Evolutionary conservation across 164 flowering plant species (phyloP), one percentile per base, ranked within the genome.

Genomic region (Liquidambar formosana): DNA sequence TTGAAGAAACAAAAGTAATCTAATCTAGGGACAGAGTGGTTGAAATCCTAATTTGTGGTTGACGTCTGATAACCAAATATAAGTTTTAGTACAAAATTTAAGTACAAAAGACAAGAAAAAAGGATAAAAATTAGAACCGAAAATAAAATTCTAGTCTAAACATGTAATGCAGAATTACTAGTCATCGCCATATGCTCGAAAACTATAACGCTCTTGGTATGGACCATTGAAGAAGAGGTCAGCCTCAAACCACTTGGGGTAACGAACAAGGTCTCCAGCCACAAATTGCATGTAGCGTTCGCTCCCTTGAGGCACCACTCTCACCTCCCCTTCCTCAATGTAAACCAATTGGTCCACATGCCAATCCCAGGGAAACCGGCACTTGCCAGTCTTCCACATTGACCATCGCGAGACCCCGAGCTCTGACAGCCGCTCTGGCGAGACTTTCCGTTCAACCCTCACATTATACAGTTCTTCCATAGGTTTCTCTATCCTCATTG

Each of bases 221-320:
- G 87, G 90, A 43, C 68, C 96, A 67, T 89, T 85, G 77, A 92
- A 92, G 78, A 23, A 90, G 71, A 92, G 91, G 59, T 90, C 94
- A 56, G 94, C 96, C 79, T 92, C 96, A 26, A 92, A 90, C 97
- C 97, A 92, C 73, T 92, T 92, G 9, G 97, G 97, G 68, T 92
- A 92, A 1, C 91, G 86, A 66, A 92, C 88, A 53, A 92, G 85
- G 70, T 92, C 97, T 1, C 96, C 97, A 0, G 91, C 90, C 25
- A 78, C 74, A 71, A 90, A 92, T 8, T 68, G 67, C 97, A 92
- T 87, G 75, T 41, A 88, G 1, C 68, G 57, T 57, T 81, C 25
- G 71, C 94, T 84, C 8, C 94, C 97, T 66, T 90, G 91, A 18
- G 97, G 97, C 43, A 92, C 94, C 0, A 92, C 97, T 67, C 89